phyloP scores from a whole-genome alignment of 352 stramenopile species.

The Phytophthora meadii region DNA sequence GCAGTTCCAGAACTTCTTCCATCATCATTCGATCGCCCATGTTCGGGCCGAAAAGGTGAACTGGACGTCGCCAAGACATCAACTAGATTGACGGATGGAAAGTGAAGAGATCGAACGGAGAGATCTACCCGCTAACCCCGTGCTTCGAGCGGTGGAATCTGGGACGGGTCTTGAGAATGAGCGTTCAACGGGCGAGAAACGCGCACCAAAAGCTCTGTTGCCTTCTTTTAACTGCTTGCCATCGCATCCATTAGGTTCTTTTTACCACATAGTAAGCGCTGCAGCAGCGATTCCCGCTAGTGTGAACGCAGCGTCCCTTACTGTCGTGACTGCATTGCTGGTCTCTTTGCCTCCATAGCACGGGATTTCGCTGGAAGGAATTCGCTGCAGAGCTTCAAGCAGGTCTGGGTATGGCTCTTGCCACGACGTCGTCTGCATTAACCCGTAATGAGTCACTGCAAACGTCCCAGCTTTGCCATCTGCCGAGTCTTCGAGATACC shows the following conservation, averaged over 20 bases:
- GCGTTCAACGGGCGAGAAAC: no score
- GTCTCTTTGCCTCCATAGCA: constrained; percentile 61
- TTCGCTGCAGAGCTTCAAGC: constrained; percentile 48
- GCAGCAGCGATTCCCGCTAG: background rate
- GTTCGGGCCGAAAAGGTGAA: constrained; percentile 21
- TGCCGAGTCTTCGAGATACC: constrained; percentile 61
- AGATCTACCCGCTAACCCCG: background rate
- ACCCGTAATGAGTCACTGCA: constrained; percentile 58
- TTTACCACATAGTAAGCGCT: no score
- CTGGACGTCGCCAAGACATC: constrained; percentile 26
- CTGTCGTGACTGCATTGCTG: background rate
- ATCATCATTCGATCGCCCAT: constrained; percentile 35
- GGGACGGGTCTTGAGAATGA: constrained; percentile 4
- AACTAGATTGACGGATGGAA: constrained; percentile 7
- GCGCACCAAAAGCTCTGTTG: no score
- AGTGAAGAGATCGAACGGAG: constrained; percentile 3
- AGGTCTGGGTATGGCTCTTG: constrained; percentile 60
- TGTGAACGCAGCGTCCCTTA: constrained; percentile 5
- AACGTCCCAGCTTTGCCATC: constrained; percentile 55
- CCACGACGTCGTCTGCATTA: constrained; percentile 66
- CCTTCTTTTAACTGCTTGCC: background rate
- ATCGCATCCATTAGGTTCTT: background rate
- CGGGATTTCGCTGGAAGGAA: constrained; percentile 54
- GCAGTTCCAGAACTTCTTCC: constrained; percentile 37
- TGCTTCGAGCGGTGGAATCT: constrained; percentile 26